Conservation (phyloP, 305 asterid species). For the Fraxinus sp. region DNA sequence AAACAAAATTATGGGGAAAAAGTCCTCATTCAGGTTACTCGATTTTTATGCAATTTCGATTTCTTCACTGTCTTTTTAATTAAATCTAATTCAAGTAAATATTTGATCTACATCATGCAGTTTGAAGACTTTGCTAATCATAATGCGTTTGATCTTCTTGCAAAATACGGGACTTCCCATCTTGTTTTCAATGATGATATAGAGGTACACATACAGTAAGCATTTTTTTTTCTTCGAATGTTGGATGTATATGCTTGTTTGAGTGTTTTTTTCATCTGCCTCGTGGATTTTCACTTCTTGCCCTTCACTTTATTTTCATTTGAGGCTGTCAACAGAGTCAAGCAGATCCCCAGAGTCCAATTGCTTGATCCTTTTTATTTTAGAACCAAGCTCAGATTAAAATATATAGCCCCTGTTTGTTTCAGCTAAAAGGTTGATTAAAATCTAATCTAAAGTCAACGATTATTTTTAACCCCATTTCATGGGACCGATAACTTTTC, state of each 20-base stretch:
- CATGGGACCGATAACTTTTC: neutral
- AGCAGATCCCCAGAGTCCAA: neutral
- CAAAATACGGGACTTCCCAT: constrained; percentile 46
- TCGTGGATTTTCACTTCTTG: neutral
- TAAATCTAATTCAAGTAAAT: neutral
- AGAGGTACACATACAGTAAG: constrained; percentile 31
- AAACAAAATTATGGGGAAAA: constrained; percentile 56
- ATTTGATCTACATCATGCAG: constrained; percentile 27
- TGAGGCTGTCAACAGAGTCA: neutral
- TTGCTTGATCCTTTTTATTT: neutral
- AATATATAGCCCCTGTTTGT: neutral
- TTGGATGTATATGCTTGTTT: neutral
- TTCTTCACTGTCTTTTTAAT: neutral
- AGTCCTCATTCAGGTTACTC: constrained; percentile 52
- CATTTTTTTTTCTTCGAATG: neutral
- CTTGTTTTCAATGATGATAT: constrained; percentile 58
- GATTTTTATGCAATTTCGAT: neutral
- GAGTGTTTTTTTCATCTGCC: neutral
- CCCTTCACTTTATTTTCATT: constrained; percentile 1
- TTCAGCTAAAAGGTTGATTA: neutral
- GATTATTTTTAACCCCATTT: neutral
- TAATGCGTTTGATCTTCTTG: constrained; percentile 54
- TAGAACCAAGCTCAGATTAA: neutral
- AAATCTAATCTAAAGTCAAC: neutral
- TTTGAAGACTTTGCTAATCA: constrained; percentile 63